Percentiles rank a stretch among this genome's conserved stretches.
These are phyloP conservation scores for Bassia scoparia DNA, from an alignment of 148 eudicot species.

Conservation along the genomic window DNA sequence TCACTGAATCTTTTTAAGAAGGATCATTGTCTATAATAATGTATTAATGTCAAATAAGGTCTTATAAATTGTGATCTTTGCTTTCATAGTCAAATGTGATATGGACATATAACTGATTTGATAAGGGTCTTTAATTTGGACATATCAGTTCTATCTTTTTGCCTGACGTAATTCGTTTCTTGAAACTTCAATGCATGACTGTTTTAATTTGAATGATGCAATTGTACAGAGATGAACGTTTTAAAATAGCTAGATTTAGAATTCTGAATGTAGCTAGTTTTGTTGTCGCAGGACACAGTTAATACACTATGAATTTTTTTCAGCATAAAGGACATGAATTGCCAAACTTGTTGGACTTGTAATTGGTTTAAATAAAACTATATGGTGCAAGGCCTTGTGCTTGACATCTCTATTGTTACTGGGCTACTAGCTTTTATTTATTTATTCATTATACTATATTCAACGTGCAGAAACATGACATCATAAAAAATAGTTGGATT, in stretches of 20 bases:
- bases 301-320: background rate
- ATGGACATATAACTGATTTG: too few relatives aligned
- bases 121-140: too few relatives aligned
- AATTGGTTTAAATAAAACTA: background rate
- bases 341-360: background rate
- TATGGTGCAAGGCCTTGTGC: background rate
- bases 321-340: background rate
- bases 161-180: too few relatives aligned
- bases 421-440: background rate
- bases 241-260: too few relatives aligned
- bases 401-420: background rate
- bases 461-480: slow-evolving; percentile 83
- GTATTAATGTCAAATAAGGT: too few relatives aligned
- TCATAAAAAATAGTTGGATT: slow-evolving; percentile 83
- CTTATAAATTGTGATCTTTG: too few relatives aligned
- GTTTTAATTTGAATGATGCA: too few relatives aligned
- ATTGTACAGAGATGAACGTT: background rate
- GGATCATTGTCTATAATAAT: too few relatives aligned
- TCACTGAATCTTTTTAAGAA: too few relatives aligned
- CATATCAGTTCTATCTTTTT: too few relatives aligned
- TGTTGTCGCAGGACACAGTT: background rate
- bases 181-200: too few relatives aligned
- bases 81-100: too few relatives aligned
- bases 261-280: background rate
- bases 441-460: background rate